Evolutionary conservation across 176 grass and related monocot species (phyloP), one percentile per base, ranked within the genome.

Genomic region (Oryza punctata): DNA sequence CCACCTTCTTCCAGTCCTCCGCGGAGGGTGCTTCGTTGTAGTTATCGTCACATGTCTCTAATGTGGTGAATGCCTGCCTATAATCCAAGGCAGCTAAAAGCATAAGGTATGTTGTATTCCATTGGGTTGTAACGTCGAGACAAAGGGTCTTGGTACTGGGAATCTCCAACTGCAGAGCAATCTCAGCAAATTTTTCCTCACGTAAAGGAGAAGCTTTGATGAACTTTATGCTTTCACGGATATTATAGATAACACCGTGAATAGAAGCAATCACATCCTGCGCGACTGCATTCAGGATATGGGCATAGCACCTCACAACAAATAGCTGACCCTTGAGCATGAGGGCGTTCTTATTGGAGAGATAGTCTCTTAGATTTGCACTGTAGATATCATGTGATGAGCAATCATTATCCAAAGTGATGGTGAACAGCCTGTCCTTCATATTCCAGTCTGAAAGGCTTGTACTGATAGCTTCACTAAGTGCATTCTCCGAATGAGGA

Each of bases 321-420:
- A 97, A 97, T 24, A 97, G 69, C 67, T 97, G 94, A 40, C 94
- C 94, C 77, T 91, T 97, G 49, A 97, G 91, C 94, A 91, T 91
- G n/a, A 97, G 84, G 14, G 84, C 90, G 82, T 97, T 92, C 87
- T 97, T 97, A 60, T 86, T 97, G 65, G 89, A 91, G 38, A 97
- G 91, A 78, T 97, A 85, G 23, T 97, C 94, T 75, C 94, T 87
- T 35, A 97, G 89, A 73, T 97, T 97, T 79, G 94, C 94, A 91
- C 94, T 97, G 87, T 97, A 97, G 52, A 97, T 97, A 70, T 97
- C 94, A 82, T 97, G 94, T 5, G 94, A 97, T 16, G 94, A 97
- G 87, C 91, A 97, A 73, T 97, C 86, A 9, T 94, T 97, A 88
- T 97, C 94, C 65, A 97, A 77, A 21, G 94, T 97, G 73, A 97